Evolutionary conservation across 352 stramenopile genomes (phyloP).

Genomic region (Globisporangium acanthophoron): DNA sequence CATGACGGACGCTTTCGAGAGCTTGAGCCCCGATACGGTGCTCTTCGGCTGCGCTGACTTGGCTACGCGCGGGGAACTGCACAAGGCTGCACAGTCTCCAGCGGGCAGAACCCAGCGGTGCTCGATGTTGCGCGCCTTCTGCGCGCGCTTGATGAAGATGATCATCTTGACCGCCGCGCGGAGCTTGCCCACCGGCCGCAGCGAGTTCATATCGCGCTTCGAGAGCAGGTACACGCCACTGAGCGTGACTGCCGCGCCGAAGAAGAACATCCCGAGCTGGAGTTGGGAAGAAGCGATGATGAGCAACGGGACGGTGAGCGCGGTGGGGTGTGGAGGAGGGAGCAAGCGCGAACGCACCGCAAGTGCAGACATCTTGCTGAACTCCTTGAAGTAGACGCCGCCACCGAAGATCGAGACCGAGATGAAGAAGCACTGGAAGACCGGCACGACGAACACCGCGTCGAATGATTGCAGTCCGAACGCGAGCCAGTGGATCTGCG

Average conservation of each 20-base stretch:
- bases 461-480: constrained; percentile 79
- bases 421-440: constrained; percentile 90
- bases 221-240: constrained; percentile 67
- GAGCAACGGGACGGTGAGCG: neutral
- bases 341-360: constrained; percentile 17
- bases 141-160: constrained; percentile 57
- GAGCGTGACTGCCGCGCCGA: constrained; percentile 64
- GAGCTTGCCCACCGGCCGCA: constrained; percentile 36
- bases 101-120: constrained; percentile 31
- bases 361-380: constrained; percentile 42
- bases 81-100: neutral
- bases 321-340: neutral
- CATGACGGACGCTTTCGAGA: constrained; percentile 59
- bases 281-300: neutral
- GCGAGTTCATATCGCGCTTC: constrained; percentile 57
- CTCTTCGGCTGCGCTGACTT: constrained; percentile 4
- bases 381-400: constrained; percentile 88
- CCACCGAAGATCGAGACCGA: constrained; percentile 86
- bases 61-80: neutral
- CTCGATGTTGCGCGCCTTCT: constrained; percentile 53
- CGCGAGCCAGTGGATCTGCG: constrained; percentile 83
- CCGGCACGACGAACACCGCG: constrained; percentile 79
- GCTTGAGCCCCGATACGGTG: constrained; percentile 8
- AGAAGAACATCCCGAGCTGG: constrained; percentile 63
- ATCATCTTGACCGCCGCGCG: constrained; percentile 51